Conservation (phyloP, 768 basidiomycete genomes). For the Boletus tylopilopsis region DNA sequence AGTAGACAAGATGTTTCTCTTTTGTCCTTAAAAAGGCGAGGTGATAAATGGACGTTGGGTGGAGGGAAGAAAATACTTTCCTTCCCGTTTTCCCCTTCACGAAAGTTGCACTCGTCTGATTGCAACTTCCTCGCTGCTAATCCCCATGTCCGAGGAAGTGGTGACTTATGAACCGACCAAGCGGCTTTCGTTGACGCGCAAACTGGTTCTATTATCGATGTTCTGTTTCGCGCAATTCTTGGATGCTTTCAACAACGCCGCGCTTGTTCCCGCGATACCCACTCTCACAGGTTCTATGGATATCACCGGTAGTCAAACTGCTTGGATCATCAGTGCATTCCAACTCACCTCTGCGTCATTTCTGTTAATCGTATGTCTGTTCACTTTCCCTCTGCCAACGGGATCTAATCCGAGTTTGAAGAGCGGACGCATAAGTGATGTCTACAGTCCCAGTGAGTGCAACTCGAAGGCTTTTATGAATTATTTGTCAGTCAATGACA, state of each 20-base stretch:
- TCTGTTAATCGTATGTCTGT: slow-evolving; percentile 20
- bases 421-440: slow-evolving; percentile 26
- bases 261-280: slow-evolving; percentile 39
- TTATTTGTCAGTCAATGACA: slow-evolving; percentile 28
- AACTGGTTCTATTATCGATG: slow-evolving; percentile 30
- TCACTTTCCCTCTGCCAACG: not conserved
- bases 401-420: slow-evolving; percentile 11
- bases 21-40: too few relatives aligned
- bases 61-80: too few relatives aligned
- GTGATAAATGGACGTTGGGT: too few relatives aligned
- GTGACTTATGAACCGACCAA: slow-evolving; percentile 1
- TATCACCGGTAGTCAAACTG: slow-evolving; percentile 9
- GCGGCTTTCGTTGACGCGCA: slow-evolving; percentile 23
- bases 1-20: too few relatives aligned
- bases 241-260: slow-evolving; percentile 43
- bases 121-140: not conserved
- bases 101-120: not conserved
- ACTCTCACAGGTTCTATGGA: slow-evolving; percentile 21
- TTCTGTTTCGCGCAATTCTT: slow-evolving; percentile 42
- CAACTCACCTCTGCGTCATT: slow-evolving; percentile 47
- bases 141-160: not conserved
- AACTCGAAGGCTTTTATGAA: not conserved
- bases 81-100: too few relatives aligned
- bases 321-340: slow-evolving; percentile 43
- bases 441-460: slow-evolving; percentile 31